A percentile compares a stretch with the other conserved stretches of the same genome.
phyloP scores from a whole-genome alignment of 1,284 basidiomycete genomes.

The Cutaneotrichosporon cyanovorans region DNA sequence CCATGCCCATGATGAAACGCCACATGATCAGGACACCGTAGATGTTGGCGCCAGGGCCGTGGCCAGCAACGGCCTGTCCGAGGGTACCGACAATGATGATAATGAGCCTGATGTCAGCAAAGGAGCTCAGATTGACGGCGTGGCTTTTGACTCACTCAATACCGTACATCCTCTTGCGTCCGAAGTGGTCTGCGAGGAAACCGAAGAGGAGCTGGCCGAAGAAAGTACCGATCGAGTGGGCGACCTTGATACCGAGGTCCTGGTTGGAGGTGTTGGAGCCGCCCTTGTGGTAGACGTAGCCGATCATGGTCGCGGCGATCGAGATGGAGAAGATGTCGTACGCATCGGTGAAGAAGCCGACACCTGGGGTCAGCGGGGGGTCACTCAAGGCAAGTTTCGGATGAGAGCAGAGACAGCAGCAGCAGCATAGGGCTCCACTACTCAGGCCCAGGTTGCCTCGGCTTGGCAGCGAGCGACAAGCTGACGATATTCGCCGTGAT shows the following conservation, averaged over 20 bases:
- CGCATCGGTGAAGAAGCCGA: slow-evolving; percentile 45
- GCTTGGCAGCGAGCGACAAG: too few species aligned
- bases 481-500: too few species aligned
- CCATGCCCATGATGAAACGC: slow-evolving; percentile 55
- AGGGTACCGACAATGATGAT: slow-evolving; percentile 35
- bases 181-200: slow-evolving; percentile 46
- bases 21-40: slow-evolving; percentile 65
- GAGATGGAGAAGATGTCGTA: slow-evolving; percentile 53
- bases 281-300: slow-evolving; percentile 59
- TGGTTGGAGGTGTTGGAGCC: slow-evolving; percentile 51
- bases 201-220: slow-evolving; percentile 49
- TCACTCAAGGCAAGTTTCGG: too few species aligned
- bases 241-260: slow-evolving; percentile 62
- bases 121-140: background rate
- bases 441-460: too few species aligned
- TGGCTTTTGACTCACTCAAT: slow-evolving; percentile 29
- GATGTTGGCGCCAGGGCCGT: slow-evolving; percentile 57
- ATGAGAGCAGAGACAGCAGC: too few species aligned
- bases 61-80: slow-evolving; percentile 52
- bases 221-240: slow-evolving; percentile 51
- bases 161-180: slow-evolving; percentile 49
- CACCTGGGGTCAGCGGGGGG: slow-evolving; percentile 19
- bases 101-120: slow-evolving; percentile 22
- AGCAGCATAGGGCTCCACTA: too few species aligned
- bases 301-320: slow-evolving; percentile 66